Evolutionary conservation across 352 stramenopile genomes (phyloP).

Genomic region (Phytophthora podocarpi): DNA sequence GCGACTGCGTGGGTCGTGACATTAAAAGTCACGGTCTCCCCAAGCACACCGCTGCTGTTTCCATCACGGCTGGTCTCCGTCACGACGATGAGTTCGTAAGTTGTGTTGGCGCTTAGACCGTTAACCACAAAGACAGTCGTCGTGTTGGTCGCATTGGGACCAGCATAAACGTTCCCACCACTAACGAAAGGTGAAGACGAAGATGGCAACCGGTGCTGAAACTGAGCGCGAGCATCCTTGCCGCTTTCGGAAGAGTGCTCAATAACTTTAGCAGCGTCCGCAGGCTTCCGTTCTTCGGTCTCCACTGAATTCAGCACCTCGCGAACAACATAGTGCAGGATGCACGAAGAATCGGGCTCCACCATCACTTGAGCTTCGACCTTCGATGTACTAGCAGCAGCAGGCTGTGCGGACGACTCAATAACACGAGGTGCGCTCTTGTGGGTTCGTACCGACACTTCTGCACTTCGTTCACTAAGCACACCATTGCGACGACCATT

Average conservation of each 20-base stretch:
- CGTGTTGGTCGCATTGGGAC: neutral
- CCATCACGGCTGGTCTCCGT: slow-evolving; percentile 46
- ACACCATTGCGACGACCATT: slow-evolving; percentile 63
- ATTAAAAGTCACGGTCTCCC: slow-evolving; percentile 32
- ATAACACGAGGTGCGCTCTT: slow-evolving; percentile 43
- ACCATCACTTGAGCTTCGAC: slow-evolving; percentile 30
- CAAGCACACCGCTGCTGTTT: slow-evolving; percentile 57
- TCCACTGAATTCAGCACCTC: slow-evolving; percentile 1
- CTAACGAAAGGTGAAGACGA: slow-evolving; percentile 20
- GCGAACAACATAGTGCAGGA: slow-evolving; percentile 57
- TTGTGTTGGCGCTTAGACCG: slow-evolving; percentile 52
- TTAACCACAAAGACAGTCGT: slow-evolving; percentile 30
- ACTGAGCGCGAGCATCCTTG: slow-evolving; percentile 5
- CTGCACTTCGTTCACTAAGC: slow-evolving; percentile 35
- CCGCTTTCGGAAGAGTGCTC: slow-evolving; percentile 15
- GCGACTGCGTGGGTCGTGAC: slow-evolving; percentile 60
- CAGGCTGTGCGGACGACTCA: slow-evolving; percentile 20
- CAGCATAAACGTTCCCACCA: slow-evolving; percentile 12
- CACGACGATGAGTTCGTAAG: slow-evolving; percentile 57
- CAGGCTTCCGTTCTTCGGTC: slow-evolving; percentile 8
- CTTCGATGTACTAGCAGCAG: slow-evolving; percentile 40
- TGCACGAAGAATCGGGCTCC: slow-evolving; percentile 30
- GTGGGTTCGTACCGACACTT: slow-evolving; percentile 44
- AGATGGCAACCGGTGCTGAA: slow-evolving; percentile 27
- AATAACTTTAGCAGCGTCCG: slow-evolving; percentile 21